These are phyloP conservation scores for Dactylonectria estremocensis DNA, from an alignment of 2,329 filamentous ascomycete genomes.

Conservation along the genomic window DNA sequence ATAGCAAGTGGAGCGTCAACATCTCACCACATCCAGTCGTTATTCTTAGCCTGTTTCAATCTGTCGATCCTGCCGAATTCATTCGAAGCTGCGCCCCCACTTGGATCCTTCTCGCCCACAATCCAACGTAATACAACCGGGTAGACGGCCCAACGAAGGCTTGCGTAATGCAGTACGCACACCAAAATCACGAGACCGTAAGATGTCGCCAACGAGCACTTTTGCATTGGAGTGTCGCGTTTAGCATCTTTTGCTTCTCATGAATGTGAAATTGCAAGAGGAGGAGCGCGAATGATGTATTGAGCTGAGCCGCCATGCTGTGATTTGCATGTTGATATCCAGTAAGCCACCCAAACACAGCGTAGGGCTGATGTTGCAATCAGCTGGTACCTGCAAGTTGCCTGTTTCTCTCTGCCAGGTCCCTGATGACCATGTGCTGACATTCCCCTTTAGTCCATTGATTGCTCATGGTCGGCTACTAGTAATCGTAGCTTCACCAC, in stretches of 20 bases:
- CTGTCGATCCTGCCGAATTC: neutral
- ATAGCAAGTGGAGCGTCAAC: no score
- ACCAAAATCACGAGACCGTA: constrained; percentile 26
- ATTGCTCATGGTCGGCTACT: neutral
- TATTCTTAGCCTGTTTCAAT: neutral
- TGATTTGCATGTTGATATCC: neutral
- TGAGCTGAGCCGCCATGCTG: neutral
- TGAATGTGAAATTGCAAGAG: no score
- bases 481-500: neutral
- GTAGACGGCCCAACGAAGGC: neutral
- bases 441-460: neutral
- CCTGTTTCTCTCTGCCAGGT: neutral
- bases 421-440: neutral
- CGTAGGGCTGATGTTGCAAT: no score
- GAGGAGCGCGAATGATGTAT: neutral
- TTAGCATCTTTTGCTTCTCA: neutral
- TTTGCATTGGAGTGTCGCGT: neutral
- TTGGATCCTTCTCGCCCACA: neutral
- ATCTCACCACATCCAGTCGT: no score
- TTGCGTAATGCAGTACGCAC: constrained; percentile 41
- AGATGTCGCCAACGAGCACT: neutral
- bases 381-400: neutral
- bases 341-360: neutral
- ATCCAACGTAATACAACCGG: neutral
- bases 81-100: neutral